Base-by-base conservation (phyloP, 257 asterid genomes). In the Echites panduratus region DNA sequence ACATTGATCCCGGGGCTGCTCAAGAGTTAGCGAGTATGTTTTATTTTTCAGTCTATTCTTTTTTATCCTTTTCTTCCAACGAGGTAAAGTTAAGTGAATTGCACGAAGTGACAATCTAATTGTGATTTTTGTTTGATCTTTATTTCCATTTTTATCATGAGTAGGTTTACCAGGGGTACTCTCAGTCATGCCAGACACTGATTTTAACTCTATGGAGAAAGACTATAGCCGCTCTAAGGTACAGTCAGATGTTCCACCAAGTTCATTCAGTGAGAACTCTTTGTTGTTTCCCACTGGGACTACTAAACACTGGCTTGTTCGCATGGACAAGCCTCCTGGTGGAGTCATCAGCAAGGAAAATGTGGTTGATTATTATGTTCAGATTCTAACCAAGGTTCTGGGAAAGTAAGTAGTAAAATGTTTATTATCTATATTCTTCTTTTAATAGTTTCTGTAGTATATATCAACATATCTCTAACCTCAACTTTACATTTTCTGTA, bases 291-390 rank as follows among this genome's bases (percentile, higher is more conserved):
- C 89, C 17, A 47, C 73, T 50, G 93, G 92, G 53, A 84, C 87
- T 74, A 69, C 92, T 26, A 88, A 89, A 74, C 83, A 73, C 82
- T 91, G 97, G 98, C 84, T 88, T 64, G 96, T 91, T 79, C 89
- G 84, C 62, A 84, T 79, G 78, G 86, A 84, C 50, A 86, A 88
- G 80, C 99, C 96, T 71, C 75, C 91, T 47, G 70, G 83, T 61
- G 97, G 92, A 71, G 80, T 81, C 75, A 79, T 82, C 50, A 79
- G 90, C 53, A 88, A 87, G 85, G 86, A 88, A 8, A 82, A 82
- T 29, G 88, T 88, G 71, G 96, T 94, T 75, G 97, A 91, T 77
- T 91, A 94, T 76, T 89, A 72, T 67, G 89, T 82, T 80, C 97
- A 88, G 81, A 82, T 87, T 68, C 84, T 94, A 70, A 83, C 83